Evolutionary conservation across 2,329 filamentous ascomycete species (phyloP).

Genomic region (Stachybotrys chartarum): DNA sequence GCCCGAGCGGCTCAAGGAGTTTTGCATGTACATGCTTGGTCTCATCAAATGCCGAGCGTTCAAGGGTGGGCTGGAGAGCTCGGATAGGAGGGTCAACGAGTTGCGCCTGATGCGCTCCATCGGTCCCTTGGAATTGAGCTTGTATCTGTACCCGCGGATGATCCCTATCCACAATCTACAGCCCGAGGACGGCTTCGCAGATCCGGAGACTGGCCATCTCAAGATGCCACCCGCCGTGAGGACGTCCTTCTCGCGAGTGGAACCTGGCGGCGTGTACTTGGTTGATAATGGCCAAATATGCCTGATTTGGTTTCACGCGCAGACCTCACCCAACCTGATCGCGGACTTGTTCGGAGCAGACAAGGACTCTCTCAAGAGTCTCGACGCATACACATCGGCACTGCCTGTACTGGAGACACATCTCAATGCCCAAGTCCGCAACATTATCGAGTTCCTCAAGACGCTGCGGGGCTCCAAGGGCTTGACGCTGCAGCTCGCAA

Average conservation of each 20-base stretch:
- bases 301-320: slow-evolving; percentile 84
- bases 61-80: slow-evolving; percentile 86
- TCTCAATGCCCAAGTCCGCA: slow-evolving; percentile 89
- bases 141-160: slow-evolving; percentile 94
- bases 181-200: slow-evolving; percentile 85
- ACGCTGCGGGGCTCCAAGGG: slow-evolving; percentile 79
- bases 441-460: slow-evolving; percentile 82
- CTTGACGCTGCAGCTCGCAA: slow-evolving; percentile 79
- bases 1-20: slow-evolving; percentile 92
- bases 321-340: slow-evolving; percentile 87
- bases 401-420: slow-evolving; percentile 85
- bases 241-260: slow-evolving; percentile 78
- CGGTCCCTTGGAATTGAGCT: slow-evolving; percentile 74
- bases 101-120: slow-evolving; percentile 85
- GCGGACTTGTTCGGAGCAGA: slow-evolving; percentile 83
- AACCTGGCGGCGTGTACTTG: slow-evolving; percentile 88
- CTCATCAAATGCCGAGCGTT: slow-evolving; percentile 87
- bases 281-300: slow-evolving; percentile 93
- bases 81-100: slow-evolving; percentile 85
- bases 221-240: slow-evolving; percentile 75
- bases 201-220: slow-evolving; percentile 75
- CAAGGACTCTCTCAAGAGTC: slow-evolving; percentile 57
- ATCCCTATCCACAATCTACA: slow-evolving; percentile 85
- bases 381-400: slow-evolving; percentile 75
- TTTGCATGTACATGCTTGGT: slow-evolving; percentile 91